A percentile compares a stretch with the other conserved stretches of the same genome.
These are phyloP conservation scores for Adansonia gregorii DNA, from an alignment of 441 rosid genomes.

Conservation along the genomic window DNA sequence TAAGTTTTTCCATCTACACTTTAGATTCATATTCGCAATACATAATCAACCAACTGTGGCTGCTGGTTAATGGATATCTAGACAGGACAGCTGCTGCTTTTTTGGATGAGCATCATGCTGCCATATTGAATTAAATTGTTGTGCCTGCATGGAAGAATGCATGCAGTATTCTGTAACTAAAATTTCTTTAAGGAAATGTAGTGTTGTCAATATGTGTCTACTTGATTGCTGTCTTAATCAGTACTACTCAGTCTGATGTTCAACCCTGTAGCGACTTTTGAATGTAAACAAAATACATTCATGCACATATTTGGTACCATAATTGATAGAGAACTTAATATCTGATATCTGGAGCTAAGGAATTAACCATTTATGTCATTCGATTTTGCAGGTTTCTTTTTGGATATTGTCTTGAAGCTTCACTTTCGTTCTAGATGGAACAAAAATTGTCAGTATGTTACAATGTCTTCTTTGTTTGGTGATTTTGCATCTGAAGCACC, in stretches of 20 bases:
- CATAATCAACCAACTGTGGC: background rate
- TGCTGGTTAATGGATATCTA: background rate
- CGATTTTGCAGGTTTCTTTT: conserved; percentile 42
- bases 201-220: background rate
- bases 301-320: background rate
- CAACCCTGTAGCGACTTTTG: background rate
- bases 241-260: background rate
- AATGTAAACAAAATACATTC: no score
- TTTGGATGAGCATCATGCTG: background rate
- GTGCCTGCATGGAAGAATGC: background rate
- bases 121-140: background rate
- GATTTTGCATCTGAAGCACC: conserved; percentile 53
- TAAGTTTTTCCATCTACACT: background rate
- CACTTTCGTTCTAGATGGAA: conserved; percentile 38
- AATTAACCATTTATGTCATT: conserved; percentile 34
- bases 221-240: background rate
- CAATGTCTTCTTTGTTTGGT: conserved; percentile 41
- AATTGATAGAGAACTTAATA: conserved; percentile 2
- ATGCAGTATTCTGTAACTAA: background rate
- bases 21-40: background rate
- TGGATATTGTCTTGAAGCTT: conserved; percentile 29
- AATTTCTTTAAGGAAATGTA: background rate
- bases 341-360: conserved; percentile 10
- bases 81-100: background rate
- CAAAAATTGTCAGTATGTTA: conserved; percentile 27